Conservation (phyloP, 495 filamentous ascomycete species). For the Hypoxylon intermedium region DNA sequence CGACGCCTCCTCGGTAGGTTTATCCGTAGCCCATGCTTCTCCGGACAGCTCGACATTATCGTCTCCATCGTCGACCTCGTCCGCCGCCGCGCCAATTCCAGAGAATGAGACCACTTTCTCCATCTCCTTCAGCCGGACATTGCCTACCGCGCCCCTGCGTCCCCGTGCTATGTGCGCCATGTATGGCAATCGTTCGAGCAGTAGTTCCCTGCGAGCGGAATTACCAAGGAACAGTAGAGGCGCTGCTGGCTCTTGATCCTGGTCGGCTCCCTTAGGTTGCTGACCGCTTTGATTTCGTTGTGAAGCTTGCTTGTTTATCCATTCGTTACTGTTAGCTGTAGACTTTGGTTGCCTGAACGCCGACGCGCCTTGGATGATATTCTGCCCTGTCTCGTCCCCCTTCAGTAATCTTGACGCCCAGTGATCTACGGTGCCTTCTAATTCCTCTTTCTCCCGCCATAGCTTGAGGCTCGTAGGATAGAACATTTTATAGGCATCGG, state of each 20-base stretch:
- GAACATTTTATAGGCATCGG: conserved; percentile 81
- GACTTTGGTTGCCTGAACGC: conserved; percentile 49
- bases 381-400: conserved; percentile 48
- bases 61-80: conserved; percentile 57
- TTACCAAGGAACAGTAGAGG: conserved; percentile 60
- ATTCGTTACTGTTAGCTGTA: conserved; percentile 40
- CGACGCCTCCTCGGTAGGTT: conserved; percentile 53
- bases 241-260: conserved; percentile 26
- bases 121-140: conserved; percentile 57
- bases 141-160: conserved; percentile 39
- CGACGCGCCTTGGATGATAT: conserved; percentile 48
- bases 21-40: conserved; percentile 66
- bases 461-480: conserved; percentile 81
- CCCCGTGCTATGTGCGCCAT: conserved; percentile 67
- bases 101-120: conserved; percentile 73
- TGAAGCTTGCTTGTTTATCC: conserved; percentile 46
- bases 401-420: conserved; percentile 66
- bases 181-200: conserved; percentile 87
- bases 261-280: conserved; percentile 21
- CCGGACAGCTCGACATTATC: conserved; percentile 50
- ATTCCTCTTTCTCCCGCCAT: conserved; percentile 79
- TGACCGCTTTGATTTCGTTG: conserved; percentile 19
- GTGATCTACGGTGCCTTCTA: conserved; percentile 71
- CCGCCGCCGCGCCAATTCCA: conserved; percentile 54
- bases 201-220: conserved; percentile 72